Percentiles rank a stretch among this genome's conserved stretches.
phyloP scores from a whole-genome alignment of 1,284 basidiomycete genomes.

The Grifola frondosa region DNA sequence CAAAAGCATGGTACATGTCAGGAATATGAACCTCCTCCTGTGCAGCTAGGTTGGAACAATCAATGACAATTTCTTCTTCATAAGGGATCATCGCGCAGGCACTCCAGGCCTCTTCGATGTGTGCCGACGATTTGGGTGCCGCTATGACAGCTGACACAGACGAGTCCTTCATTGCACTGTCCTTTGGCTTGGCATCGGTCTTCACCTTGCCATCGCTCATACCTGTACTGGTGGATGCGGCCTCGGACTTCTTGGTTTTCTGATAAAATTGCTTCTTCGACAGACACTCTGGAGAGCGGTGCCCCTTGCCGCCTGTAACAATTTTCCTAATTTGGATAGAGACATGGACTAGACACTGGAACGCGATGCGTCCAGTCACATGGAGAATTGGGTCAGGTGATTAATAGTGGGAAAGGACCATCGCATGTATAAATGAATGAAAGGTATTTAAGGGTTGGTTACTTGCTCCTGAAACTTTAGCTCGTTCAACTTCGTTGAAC shows the following conservation, averaged over 20 bases:
- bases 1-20: no score
- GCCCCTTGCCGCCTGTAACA: constrained; percentile 5
- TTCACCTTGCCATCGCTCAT: background rate
- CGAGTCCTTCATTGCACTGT: background rate
- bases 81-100: background rate
- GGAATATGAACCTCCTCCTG: background rate
- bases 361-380: no score
- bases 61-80: background rate
- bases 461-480: no score
- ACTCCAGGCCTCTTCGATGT: constrained; percentile 1
- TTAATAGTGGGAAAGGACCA: no score
- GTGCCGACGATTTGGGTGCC: background rate
- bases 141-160: background rate
- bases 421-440: no score
- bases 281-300: constrained; percentile 1
- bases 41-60: background rate
- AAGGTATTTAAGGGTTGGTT: no score
- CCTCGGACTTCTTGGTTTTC: background rate
- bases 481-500: no score
- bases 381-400: no score
- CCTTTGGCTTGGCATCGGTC: constrained; percentile 1
- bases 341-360: no score
- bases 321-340: no score
- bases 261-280: background rate
- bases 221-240: background rate